phyloP scores from a whole-genome alignment of 768 basidiomycete genomes.

The Lepiota subincarnata region DNA sequence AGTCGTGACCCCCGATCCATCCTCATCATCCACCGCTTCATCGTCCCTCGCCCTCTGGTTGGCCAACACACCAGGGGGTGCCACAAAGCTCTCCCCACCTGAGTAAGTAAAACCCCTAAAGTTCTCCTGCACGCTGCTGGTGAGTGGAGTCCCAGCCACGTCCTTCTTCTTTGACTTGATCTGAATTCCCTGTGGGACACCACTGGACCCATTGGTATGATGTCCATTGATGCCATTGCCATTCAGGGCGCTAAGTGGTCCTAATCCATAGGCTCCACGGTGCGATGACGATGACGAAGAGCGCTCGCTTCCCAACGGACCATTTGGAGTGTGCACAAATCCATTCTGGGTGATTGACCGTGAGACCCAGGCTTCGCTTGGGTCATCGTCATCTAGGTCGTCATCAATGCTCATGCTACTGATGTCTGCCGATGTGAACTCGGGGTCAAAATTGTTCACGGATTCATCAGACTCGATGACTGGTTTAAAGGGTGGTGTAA shows the following conservation, averaged over 20 bases:
- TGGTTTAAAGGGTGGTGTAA: slow-evolving; percentile 97
- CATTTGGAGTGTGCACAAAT: slow-evolving; percentile 59
- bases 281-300: slow-evolving; percentile 8
- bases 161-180: slow-evolving; percentile 48
- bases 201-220: slow-evolving; percentile 16
- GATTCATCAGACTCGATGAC: slow-evolving; percentile 97
- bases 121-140: slow-evolving; percentile 92
- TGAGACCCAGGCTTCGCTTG: slow-evolving; percentile 63
- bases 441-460: slow-evolving; percentile 96
- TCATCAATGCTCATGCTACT: slow-evolving; percentile 55
- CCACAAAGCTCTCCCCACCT: slow-evolving; percentile 63
- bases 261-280: slow-evolving; percentile 1
- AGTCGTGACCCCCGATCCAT: slow-evolving; percentile 45
- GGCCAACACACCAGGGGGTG: slow-evolving; percentile 19
- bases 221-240: slow-evolving; percentile 11
- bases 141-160: slow-evolving; percentile 64
- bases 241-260: slow-evolving; percentile 5
- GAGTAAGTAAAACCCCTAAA: slow-evolving; percentile 93
- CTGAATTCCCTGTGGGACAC: slow-evolving; percentile 37
- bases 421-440: slow-evolving; percentile 93
- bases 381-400: slow-evolving; percentile 48
- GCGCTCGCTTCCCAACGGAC: slow-evolving; percentile 66
- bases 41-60: slow-evolving; percentile 48
- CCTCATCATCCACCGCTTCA: slow-evolving; percentile 47
- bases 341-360: slow-evolving; percentile 6